These are phyloP conservation scores for Zopfochytrium polystomum DNA, from an alignment of 371 early-diverging fungal species.

Conservation along the genomic window DNA sequence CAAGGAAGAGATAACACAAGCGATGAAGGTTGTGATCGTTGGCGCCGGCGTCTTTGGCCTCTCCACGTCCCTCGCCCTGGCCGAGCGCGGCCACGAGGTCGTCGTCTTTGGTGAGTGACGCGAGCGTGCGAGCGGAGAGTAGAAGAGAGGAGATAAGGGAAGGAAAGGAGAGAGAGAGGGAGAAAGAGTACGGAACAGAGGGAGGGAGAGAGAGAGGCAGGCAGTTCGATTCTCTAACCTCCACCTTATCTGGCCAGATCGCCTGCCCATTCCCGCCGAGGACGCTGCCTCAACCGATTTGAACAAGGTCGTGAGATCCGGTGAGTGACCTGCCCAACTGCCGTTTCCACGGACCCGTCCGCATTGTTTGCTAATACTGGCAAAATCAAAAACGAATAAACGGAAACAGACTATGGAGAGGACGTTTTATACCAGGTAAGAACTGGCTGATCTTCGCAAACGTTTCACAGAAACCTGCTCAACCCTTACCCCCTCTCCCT, in stretches of 20 bases:
- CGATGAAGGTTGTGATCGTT: slow-evolving; percentile 7
- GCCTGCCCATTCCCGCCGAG: slow-evolving; percentile 19
- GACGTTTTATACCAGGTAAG: slow-evolving; percentile 19
- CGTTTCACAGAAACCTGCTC: too few species aligned
- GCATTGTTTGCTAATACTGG: too few species aligned
- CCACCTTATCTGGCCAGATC: slow-evolving; percentile 6
- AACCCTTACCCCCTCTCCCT: too few species aligned
- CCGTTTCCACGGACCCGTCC: not conserved
- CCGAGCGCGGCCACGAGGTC: slow-evolving; percentile 14
- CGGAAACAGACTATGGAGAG: slow-evolving; percentile 16
- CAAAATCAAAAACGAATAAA: too few species aligned
- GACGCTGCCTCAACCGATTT: slow-evolving; percentile 25
- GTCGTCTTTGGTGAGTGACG: slow-evolving; percentile 19
- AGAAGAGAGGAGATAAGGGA: too few species aligned
- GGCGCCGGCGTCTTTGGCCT: slow-evolving; percentile 25
- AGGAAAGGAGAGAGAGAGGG: too few species aligned
- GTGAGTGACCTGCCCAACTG: not conserved
- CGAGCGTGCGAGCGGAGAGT: not conserved
- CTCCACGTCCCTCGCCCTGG: slow-evolving; percentile 14
- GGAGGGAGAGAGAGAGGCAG: not conserved
- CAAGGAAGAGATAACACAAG: too few species aligned
- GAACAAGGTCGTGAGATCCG: slow-evolving; percentile 23
- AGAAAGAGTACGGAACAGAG: too few species aligned
- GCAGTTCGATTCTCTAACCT: not conserved
- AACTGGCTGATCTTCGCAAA: too few species aligned